Evolutionary conservation across 2,329 filamentous ascomycete genomes (phyloP), one percentile per base, ranked within the genome.

Genomic region (Grosmannia huntii): DNA sequence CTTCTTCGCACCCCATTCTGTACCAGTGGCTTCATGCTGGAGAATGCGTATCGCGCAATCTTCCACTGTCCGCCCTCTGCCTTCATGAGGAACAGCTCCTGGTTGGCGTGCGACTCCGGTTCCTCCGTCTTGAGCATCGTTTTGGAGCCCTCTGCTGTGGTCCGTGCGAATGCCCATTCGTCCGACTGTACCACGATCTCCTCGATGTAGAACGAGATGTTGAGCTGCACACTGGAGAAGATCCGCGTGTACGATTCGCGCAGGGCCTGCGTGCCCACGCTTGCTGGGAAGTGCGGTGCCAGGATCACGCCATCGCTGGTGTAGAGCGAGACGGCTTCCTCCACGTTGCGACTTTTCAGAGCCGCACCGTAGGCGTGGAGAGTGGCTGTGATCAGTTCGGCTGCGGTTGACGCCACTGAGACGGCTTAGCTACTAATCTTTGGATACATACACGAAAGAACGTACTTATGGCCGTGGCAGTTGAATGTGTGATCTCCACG

Each of bases 11-110:
- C 27, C 4, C 56, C 56, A 38, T 53, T 36, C 19, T 19, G 31
- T 27, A 57, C 50, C 33, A 57, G n/a, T 12, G 56, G 56, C 56
- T 57, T 57, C 56, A 57, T 57, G 33, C 31, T 57, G 3, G 56
- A 57, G 44, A 57, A 57, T 4, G 50, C 56, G 28, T 57, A 57
- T 16, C 56, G 25, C 38, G 56, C 56, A 57, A 57, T 57, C 28
- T 57, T 57, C 56, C 56, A 57, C 36, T 46, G 5, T 14, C 50
- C 56, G 4, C 7, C 56, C 10, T 44, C 56, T 25, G 9, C 9
- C 19, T 49, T 38, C 56, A 57, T 48, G 41, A 57, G 33, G n/a
- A 57, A 57, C 4, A 57, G 19, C 56, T 57, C 56, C 41, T 57
- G 56, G 50, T 57, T 57, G 16, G 50, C 27, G 41, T 57, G 56